Evolutionary conservation across 2,329 filamentous ascomycete genomes (phyloP), one percentile per base, ranked within the genome.

Genomic region (Alternaria viburni): DNA sequence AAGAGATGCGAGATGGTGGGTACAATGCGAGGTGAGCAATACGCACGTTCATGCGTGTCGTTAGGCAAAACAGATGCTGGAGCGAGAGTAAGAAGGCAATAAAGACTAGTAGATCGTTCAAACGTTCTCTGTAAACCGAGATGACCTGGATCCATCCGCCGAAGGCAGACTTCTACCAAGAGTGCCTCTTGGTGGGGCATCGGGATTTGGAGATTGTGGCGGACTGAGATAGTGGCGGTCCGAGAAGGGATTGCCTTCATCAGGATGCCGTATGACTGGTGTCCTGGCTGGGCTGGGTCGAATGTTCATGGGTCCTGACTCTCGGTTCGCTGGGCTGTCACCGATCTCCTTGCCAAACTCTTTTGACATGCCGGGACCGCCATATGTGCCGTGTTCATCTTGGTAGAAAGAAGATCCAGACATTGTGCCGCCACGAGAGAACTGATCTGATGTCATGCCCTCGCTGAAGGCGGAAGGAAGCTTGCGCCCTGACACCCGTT

Each of bases 231-330:
- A 67, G 45, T 70, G 56, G 13, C 60, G 67, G 52, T 66, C 73
- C 17, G 67, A 61, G 57, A 72, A 74, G 11, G 72, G 68, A 23
- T 74, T 70, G 43, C 64, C 69, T 8, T 77, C 75, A 23, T 75
- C 74, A 2, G 77, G 70, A 54, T 85, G 82, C 62, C 87, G 85
- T 61, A 86, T 86, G 15, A 90, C 81, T 1, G 89, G 87, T 4
- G 87, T 89, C 57, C 88, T 85, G 17, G 86, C 88, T 15, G 90
- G 90, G n/a, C 89, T 87, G n/a, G 87, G 85, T 12, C 70, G 67
- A 17, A 74, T 61, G 52, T 68, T 74, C 69, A 73, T 74, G 2
- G 59, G 69, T 30, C 69, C 73, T 19, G 70, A 67, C n/a, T 65
- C 69, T 13, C 70, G 74, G 21, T 65, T 52, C 13, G 54, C 59